Percentiles rank a stretch among this genome's conserved stretches.
phyloP scores from a whole-genome alignment of 495 filamentous ascomycete genomes.

The Choiromyces venosus region DNA sequence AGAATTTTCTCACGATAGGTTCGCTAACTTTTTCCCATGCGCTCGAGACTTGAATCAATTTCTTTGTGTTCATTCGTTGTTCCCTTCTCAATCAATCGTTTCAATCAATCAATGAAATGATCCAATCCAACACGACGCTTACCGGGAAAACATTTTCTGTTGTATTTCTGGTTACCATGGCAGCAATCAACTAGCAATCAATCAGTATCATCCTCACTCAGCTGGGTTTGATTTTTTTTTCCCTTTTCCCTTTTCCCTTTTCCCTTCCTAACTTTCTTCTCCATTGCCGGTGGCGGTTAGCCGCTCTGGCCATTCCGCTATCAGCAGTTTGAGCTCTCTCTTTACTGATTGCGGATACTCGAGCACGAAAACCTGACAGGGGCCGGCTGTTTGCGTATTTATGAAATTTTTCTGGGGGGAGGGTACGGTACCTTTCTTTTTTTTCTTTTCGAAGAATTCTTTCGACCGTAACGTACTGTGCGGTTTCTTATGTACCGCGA shows the following conservation, averaged over 20 bases:
- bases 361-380: constrained; percentile 27
- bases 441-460: background rate
- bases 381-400: constrained; percentile 31
- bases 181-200: constrained; percentile 3
- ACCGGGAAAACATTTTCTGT: background rate
- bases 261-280: constrained; percentile 18
- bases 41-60: background rate
- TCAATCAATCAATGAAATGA: background rate
- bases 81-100: background rate
- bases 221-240: background rate
- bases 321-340: constrained; percentile 12
- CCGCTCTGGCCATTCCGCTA: constrained; percentile 29
- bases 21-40: constrained; percentile 9
- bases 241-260: constrained; percentile 1
- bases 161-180: constrained; percentile 2
- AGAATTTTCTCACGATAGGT: constrained; percentile 16
- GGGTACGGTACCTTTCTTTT: background rate
- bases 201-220: background rate
- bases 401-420: background rate
- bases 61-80: background rate
- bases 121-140: background rate
- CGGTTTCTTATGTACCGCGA: constrained; percentile 8
- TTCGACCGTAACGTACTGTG: background rate
- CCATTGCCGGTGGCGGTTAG: constrained; percentile 18
- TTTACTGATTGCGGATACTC: constrained; percentile 24